Evolutionary conservation across 2,329 filamentous ascomycete genomes (phyloP), one percentile per base, ranked within the genome.

Genomic region (Corynespora cassiicola): DNA sequence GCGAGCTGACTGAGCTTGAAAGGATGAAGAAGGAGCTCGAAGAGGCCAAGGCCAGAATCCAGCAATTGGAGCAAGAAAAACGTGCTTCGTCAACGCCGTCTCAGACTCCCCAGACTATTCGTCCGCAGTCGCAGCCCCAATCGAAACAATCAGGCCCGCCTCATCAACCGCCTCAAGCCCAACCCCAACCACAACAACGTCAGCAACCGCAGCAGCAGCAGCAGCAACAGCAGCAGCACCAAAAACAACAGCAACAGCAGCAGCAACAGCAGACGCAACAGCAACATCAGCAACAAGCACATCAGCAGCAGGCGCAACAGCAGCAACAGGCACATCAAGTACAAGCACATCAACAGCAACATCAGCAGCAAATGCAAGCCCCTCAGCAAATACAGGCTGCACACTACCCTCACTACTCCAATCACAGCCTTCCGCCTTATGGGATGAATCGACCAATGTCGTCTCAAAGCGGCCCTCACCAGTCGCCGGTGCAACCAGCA

Each of bases 21-120:
- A 59, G 54, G 42, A 60, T 67, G 49, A 65, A 61, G 45, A 58
- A 41, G 36, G 61, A 67, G 34, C 48, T 66, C 6, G 65, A 66
- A 27, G 65, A 65, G 45, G 63, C 65, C n/a, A 65, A 55, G 37
- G 63, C 62, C 6, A 57, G 58, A 9, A 66, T 68, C 12, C 54
- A 58, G 19, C 49, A 66, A 36, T 49, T 66, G 5, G 59, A 68
- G 33, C 47, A 50, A 2, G 61, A 65, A 42, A 61, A 67, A 23
- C 55, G 54, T 9, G 27, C 53, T 36, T 62, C 61, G 7, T 52
- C 45, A 2, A 61, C 58, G 12, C 58, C 59, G 2, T 41, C 52
- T 3, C 60, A 61, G 31, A 54, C 59, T 17, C 50, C 57, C 15
- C 59, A 52, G 28, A 43, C 47, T 30, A 27, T 10, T n/a, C 52